Conservation (phyloP, 169 alveolate species). For the Eimeria zaria region DNA sequence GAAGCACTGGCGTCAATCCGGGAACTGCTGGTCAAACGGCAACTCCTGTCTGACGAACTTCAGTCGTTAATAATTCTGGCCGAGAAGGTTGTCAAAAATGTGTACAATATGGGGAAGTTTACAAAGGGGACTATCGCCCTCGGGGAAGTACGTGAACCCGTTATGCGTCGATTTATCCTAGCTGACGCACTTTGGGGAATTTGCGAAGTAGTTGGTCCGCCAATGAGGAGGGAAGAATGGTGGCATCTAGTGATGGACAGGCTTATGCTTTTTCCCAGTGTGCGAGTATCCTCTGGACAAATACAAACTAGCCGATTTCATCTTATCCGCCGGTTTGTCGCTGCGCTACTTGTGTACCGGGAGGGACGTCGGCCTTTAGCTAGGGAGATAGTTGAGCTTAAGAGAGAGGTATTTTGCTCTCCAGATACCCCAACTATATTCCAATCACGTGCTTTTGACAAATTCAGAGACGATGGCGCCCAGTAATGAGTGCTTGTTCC, state of each 20-base stretch:
- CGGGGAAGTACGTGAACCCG: not conserved
- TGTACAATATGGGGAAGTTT: not conserved
- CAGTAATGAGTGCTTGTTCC: not conserved
- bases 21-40: not conserved
- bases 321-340: not conserved
- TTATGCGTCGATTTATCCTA: slow-evolving; percentile 12
- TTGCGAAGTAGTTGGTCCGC: slow-evolving; percentile 26
- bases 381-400: not conserved
- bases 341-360: not conserved
- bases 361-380: slow-evolving; percentile 10
- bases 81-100: not conserved
- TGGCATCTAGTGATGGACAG: not conserved
- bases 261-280: not conserved
- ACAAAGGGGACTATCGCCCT: not conserved
- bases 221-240: slow-evolving; percentile 18
- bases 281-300: not conserved
- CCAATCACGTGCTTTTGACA: not conserved
- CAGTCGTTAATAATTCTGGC: not conserved
- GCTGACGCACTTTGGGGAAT: not conserved
- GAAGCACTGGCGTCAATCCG: not conserved
- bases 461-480: not conserved
- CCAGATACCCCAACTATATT: not conserved
- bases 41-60: not conserved
- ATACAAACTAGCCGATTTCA: not conserved
- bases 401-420: not conserved